Percentiles rank a stretch among this genome's conserved stretches.
Evolutionary conservation across 2,329 filamentous ascomycete species (phyloP).

Genomic region (Cordyceps pruinosa): DNA sequence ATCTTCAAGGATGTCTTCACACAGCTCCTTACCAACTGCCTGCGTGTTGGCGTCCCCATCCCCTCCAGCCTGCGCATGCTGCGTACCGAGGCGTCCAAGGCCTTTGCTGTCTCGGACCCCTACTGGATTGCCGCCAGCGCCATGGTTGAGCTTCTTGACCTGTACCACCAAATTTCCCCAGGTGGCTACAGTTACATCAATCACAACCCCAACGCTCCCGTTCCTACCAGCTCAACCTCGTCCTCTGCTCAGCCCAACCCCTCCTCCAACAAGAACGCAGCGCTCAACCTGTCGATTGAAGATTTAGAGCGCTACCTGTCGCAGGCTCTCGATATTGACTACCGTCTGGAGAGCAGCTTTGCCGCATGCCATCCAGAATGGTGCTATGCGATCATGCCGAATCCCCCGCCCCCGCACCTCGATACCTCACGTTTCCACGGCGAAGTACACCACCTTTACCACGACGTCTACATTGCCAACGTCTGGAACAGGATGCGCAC

Average conservation of each 20-base stretch:
- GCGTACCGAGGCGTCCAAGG: slow-evolving; percentile 12
- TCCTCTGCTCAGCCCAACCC: neutral
- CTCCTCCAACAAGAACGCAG: neutral
- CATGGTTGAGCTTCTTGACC: slow-evolving; percentile 12
- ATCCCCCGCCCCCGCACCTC: neutral
- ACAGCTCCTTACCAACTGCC: slow-evolving; percentile 10
- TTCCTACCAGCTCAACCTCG: neutral
- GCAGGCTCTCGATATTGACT: slow-evolving; percentile 11
- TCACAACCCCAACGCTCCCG: neutral
- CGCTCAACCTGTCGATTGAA: slow-evolving; percentile 4
- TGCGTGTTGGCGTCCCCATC: slow-evolving; percentile 7
- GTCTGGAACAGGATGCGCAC: slow-evolving; percentile 13
- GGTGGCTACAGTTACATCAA: slow-evolving; percentile 9
- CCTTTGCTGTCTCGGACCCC: slow-evolving; percentile 10
- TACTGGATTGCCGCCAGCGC: slow-evolving; percentile 12
- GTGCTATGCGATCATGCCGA: slow-evolving; percentile 9
- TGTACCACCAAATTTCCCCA: slow-evolving; percentile 12
- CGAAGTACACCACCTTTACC: slow-evolving; percentile 10
- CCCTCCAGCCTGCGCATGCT: slow-evolving; percentile 11
- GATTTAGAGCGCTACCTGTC: slow-evolving; percentile 12
- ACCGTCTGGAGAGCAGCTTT: slow-evolving; percentile 12
- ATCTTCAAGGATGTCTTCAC: slow-evolving; percentile 14
- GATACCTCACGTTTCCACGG: slow-evolving; percentile 7
- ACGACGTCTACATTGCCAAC: slow-evolving; percentile 11
- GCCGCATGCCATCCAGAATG: slow-evolving; percentile 8